Evolutionary conservation across 2,329 filamentous ascomycete genomes (phyloP).

Genomic region (Diplodia sapinea): DNA sequence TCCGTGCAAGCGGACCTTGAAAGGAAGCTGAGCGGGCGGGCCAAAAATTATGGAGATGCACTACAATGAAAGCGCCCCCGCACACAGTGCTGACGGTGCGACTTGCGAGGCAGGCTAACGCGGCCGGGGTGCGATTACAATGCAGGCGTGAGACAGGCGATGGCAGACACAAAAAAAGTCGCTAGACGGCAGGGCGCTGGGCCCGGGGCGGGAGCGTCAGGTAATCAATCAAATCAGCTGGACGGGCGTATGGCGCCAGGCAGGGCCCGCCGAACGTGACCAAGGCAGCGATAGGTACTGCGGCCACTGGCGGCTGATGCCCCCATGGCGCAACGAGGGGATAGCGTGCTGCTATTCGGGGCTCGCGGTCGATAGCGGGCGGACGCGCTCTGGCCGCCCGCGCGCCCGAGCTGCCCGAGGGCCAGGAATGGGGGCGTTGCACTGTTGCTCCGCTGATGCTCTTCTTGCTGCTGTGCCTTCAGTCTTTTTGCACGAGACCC

Average conservation of each 20-base stretch:
- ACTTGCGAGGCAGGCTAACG: constrained; percentile 10
- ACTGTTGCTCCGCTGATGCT: background rate
- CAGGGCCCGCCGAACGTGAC: constrained; percentile 29
- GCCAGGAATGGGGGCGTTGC: constrained; percentile 16
- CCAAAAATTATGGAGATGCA: constrained; percentile 33
- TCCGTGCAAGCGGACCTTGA: constrained; percentile 31
- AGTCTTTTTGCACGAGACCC: constrained; percentile 22
- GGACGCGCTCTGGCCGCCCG: constrained; percentile 7
- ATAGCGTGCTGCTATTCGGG: constrained; percentile 28
- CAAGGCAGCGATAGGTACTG: constrained; percentile 28
- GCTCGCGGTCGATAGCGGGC: constrained; percentile 25
- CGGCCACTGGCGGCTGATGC: constrained; percentile 28
- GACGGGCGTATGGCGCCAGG: constrained; percentile 27
- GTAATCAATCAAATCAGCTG: constrained; percentile 31
- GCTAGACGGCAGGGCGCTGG: constrained; percentile 11
- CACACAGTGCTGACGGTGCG: constrained; percentile 29
- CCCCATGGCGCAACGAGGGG: constrained; percentile 29
- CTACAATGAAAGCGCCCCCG: constrained; percentile 32
- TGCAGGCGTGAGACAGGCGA: constrained; percentile 21
- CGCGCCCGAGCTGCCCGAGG: constrained; percentile 11
- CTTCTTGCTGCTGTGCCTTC: background rate
- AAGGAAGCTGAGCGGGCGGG: constrained; percentile 30
- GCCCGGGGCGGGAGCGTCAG: constrained; percentile 14
- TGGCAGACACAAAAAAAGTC: constrained; percentile 15
- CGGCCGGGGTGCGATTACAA: constrained; percentile 19